Conservation (phyloP, 176 grass and related monocot species). For the Pontederia crassipes region DNA sequence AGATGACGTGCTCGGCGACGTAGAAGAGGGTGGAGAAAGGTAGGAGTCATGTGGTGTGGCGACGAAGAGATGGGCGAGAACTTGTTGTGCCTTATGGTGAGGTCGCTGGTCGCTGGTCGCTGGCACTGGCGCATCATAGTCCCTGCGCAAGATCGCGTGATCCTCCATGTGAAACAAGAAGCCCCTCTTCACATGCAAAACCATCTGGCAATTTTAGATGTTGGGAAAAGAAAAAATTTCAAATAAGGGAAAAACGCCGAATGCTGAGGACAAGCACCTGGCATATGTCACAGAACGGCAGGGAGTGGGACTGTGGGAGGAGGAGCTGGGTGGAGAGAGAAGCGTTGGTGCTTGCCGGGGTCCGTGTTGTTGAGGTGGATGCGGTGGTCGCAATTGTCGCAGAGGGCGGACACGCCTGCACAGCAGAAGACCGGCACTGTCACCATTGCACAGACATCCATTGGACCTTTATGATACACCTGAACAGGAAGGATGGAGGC, state of each 20-base stretch:
- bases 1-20: too few species aligned
- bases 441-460: too few species aligned
- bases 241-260: not conserved
- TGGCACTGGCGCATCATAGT: not conserved
- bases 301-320: not conserved
- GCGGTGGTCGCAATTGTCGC: not conserved
- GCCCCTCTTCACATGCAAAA: conserved; percentile 11
- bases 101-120: too few species aligned
- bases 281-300: not conserved
- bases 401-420: not conserved
- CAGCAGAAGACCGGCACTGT: not conserved
- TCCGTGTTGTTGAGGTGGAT: not conserved
- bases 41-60: too few species aligned
- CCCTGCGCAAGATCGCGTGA: conserved; percentile 5
- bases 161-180: conserved; percentile 13
- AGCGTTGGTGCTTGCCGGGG: not conserved
- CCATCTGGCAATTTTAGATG: too few species aligned
- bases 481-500: too few species aligned
- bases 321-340: not conserved
- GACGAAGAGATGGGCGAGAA: too few species aligned
- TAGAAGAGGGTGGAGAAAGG: too few species aligned
- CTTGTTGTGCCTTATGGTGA: too few species aligned
- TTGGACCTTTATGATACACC: too few species aligned
- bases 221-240: too few species aligned
- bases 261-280: not conserved